Conservation (phyloP, 192 early-diverging fungal species). For the Podila minutissima region DNA sequence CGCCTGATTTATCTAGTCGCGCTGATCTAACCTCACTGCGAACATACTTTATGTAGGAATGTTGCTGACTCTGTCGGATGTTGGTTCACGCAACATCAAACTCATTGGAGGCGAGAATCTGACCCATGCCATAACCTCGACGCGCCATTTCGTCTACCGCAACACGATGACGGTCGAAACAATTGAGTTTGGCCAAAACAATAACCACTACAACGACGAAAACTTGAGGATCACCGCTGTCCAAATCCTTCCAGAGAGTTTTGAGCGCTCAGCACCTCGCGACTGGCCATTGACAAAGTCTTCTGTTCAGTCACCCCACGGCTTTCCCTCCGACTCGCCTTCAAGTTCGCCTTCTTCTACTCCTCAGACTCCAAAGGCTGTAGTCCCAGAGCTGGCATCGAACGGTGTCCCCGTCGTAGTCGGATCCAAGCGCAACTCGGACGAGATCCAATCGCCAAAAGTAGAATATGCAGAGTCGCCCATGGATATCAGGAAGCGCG, state of each 20-base stretch:
- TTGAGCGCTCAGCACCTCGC: constrained; percentile 7
- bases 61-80: constrained; percentile 89
- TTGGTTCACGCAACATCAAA: constrained; percentile 66
- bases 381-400: neutral
- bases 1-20: neutral
- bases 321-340: neutral
- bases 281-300: constrained; percentile 3
- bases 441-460: neutral
- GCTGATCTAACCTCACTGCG: neutral
- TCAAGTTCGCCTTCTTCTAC: neutral
- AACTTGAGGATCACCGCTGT: constrained; percentile 75
- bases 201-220: constrained; percentile 66
- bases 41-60: constrained; percentile 65
- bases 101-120: constrained; percentile 84
- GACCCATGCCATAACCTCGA: constrained; percentile 80
- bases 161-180: constrained; percentile 61
- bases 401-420: neutral
- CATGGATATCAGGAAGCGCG: constrained; percentile 12
- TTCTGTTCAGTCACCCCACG: neutral
- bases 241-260: constrained; percentile 65
- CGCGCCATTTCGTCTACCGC: constrained; percentile 77
- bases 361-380: constrained; percentile 4
- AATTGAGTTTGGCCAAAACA: constrained; percentile 62
- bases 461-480: neutral
- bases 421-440: constrained; percentile 28